These are phyloP conservation scores for Sporothrix curviconia DNA, from an alignment of 2,329 filamentous ascomycete genomes.

Conservation along the genomic window DNA sequence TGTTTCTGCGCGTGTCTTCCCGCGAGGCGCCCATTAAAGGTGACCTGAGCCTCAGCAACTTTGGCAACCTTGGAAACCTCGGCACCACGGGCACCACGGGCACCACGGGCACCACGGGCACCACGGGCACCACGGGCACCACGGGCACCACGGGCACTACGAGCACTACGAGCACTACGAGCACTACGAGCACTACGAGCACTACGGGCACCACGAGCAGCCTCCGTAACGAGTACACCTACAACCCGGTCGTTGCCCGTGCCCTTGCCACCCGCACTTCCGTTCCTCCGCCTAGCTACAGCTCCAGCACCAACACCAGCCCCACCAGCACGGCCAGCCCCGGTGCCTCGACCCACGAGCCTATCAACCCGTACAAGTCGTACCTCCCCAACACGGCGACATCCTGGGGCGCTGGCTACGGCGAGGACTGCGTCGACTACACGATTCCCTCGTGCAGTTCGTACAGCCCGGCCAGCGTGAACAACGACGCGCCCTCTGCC, in stretches of 20 bases:
- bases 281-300: neutral
- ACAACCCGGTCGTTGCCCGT: slow-evolving; percentile 7
- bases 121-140: neutral
- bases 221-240: neutral
- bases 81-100: neutral
- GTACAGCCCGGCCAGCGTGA: neutral
- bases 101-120: neutral
- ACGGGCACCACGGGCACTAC: too few relatives aligned
- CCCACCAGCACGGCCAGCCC: neutral
- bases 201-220: too few relatives aligned
- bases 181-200: neutral
- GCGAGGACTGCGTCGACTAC: slow-evolving; percentile 7
- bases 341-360: neutral
- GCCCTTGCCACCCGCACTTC: slow-evolving; percentile 4
- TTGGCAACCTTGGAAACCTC: neutral
- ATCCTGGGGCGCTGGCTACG: slow-evolving; percentile 4
- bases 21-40: slow-evolving; percentile 12
- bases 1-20: slow-evolving; percentile 61
- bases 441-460: neutral
- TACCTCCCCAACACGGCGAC: slow-evolving; percentile 1
- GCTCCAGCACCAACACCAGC: neutral
- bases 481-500: too few relatives aligned
- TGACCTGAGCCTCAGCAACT: neutral
- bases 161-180: too few relatives aligned
- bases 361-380: slow-evolving; percentile 7